Evolutionary conservation across 176 grass and related monocot genomes (phyloP), one percentile per base, ranked within the genome.

Genomic region (Bonia amplexicaulis): DNA sequence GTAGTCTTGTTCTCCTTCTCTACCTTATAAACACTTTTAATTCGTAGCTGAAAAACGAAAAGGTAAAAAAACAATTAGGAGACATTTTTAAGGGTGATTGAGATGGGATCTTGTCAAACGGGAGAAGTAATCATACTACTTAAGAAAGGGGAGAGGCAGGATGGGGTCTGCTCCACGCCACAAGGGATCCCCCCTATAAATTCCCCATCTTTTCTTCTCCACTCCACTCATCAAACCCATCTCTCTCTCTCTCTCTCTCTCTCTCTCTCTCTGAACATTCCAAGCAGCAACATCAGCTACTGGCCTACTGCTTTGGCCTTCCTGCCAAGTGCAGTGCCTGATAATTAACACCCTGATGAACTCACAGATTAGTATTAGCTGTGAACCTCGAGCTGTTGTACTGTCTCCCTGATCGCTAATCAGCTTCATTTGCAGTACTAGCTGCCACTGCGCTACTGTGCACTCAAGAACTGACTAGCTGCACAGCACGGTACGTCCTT

Each of bases 141-240:
- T 71, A 78, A 90, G 83, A 65, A 86, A 86, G 41, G 53, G 42
- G 39, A 8, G 37, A 48, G 7, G 46, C 23, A 76, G 60, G 87
- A 75, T 92, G 61, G 90, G 84, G 90, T 84, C 76, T 9, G 61
- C 26, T 65, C 63, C 90, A 92, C 90, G 84, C 84, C 75, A 86
- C 86, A 54, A 1, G 17, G 46, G 48, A 48, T 39, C n/a, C n/a
- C n/a, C n/a, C 90, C 84, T 92, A 92, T 92, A 89, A 92, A 92
- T 74, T 39, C 51, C 74, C 75, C 33, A 14, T 55, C 83, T 88
- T 89, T 87, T 89, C 82, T 66, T 85, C 77, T 71, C 63, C 85
- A 66, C 82, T 79, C 73, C 82, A 82, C 85, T 91, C 82, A 85
- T 75, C 89, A 85, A 71, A 22, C 42, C 61, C 26, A n/a, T n/a